Conservation (phyloP, 352 stramenopile species). For the Phytophthora hibernalis region DNA sequence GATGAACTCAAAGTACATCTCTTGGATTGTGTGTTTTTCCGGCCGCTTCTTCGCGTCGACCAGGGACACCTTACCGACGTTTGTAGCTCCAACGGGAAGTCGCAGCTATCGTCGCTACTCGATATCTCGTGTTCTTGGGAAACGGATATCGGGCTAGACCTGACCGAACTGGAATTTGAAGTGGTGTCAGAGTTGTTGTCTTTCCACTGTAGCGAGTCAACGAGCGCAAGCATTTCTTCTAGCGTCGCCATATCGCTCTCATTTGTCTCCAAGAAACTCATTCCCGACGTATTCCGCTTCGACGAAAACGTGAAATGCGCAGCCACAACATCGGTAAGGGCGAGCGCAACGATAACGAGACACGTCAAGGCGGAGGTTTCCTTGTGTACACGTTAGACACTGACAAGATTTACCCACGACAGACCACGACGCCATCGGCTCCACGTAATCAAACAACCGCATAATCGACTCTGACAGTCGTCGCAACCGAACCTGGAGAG, state of each 20-base stretch:
- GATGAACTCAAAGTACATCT: constrained; percentile 12
- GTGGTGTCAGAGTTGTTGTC: background rate
- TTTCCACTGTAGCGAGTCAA: constrained; percentile 10
- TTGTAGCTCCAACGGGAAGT: background rate
- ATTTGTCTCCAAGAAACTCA: background rate
- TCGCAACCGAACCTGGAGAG: no score
- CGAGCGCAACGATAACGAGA: background rate
- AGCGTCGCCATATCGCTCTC: background rate
- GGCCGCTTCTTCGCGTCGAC: background rate
- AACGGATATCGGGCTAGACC: background rate
- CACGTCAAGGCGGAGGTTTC: background rate
- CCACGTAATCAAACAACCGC: constrained; percentile 3
- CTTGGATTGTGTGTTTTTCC: background rate
- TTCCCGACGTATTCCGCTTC: background rate
- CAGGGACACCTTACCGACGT: no score
- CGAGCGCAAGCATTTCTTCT: constrained; percentile 14
- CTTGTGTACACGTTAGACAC: constrained; percentile 8
- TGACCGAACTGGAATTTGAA: background rate
- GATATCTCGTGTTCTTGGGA: background rate
- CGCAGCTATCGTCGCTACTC: background rate
- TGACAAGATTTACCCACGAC: background rate
- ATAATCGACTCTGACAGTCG: constrained; percentile 5
- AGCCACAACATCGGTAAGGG: background rate
- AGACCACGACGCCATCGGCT: no score
- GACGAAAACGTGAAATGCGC: background rate